Evolutionary conservation across 306 rosid species (phyloP), one percentile per base, ranked within the genome.

Genomic region (Cicer chorassanicum): DNA sequence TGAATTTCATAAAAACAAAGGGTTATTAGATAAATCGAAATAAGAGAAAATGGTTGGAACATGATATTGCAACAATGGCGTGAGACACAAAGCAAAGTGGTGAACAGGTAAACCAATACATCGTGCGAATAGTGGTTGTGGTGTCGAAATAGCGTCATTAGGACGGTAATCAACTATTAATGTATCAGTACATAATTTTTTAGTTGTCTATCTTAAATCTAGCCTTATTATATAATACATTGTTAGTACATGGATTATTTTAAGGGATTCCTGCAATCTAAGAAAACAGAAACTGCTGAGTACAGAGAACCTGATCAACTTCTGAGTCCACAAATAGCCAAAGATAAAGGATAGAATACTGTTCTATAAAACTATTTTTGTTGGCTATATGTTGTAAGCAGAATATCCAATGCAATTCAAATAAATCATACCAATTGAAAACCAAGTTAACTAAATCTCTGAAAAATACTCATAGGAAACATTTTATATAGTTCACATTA

Each of bases 401-500:
- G 7, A 29, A 29, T 29, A 76, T 77, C 36, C 48, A 10, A 71
- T 13, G 65, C 70, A 40, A 43, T 16, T 62, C 78, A 48, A 74
- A 60, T 15, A 66, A 82, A 65, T 36, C 29, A 70, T 7, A 66
- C 62, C 67, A 77, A 61, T 16, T 44, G 54, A 49, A 48, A 48
- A 78, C 59, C 77, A 76, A 76, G 59, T 43, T 43, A 72, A 53
- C 78, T 21, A 62, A 82, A 76, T 44, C 54, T 46, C 62, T 14
- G 42, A 73, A 45, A 62, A 69, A 21, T 54, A 14, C 2, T 15
- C 55, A 34, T 14, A 24, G 39, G 41, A 75, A 64, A 2, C 66
- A 72, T 45, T 64, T 45, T 2, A 29, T 29, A 29, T 29, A 77
- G 60, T 68, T 77, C 79, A 68, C 81, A 65, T 13, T 70, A 74